Evolutionary conservation across 441 rosid species (phyloP).

Genomic region (Euphorbia celastroides): DNA sequence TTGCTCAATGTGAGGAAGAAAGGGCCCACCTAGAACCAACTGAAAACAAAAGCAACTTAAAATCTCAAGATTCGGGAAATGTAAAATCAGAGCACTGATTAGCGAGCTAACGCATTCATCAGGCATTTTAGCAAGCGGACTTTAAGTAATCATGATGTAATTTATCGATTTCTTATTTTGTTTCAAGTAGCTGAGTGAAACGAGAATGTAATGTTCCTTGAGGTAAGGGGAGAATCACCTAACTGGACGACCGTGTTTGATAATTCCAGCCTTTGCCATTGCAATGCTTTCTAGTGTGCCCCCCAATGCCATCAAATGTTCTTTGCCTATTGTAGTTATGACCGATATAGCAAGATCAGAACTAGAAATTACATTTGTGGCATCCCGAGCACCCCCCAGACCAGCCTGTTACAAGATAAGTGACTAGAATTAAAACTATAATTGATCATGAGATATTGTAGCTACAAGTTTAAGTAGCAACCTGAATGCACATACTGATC

Average conservation of each 20-base stretch:
- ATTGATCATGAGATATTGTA: neutral
- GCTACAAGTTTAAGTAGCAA: neutral
- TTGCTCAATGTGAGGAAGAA: slow-evolving; percentile 54
- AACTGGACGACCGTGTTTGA: slow-evolving; percentile 72
- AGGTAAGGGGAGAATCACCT: slow-evolving; percentile 44
- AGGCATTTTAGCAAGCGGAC: neutral
- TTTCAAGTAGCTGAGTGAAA: neutral
- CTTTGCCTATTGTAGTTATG: slow-evolving; percentile 78
- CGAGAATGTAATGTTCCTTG: neutral
- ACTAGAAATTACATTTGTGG: slow-evolving; percentile 64
- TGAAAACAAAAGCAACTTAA: slow-evolving; percentile 26
- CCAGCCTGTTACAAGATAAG: slow-evolving; percentile 49
- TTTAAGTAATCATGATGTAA: neutral
- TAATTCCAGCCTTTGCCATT: slow-evolving; percentile 79
- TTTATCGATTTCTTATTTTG: slow-evolving; percentile 1
- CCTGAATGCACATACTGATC: neutral
- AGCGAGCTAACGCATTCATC: neutral
- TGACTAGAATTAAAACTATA: neutral
- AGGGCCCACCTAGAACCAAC: slow-evolving; percentile 76
- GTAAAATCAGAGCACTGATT: neutral
- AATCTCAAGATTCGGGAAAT: neutral
- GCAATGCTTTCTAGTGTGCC: slow-evolving; percentile 87
- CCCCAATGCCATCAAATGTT: slow-evolving; percentile 80
- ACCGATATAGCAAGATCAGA: slow-evolving; percentile 59
- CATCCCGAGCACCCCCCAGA: slow-evolving; percentile 90